Evolutionary conservation across 1,284 basidiomycete genomes (phyloP), one percentile per base, ranked within the genome.

Genomic region (Cutaneotrichosporon arboriforme): DNA sequence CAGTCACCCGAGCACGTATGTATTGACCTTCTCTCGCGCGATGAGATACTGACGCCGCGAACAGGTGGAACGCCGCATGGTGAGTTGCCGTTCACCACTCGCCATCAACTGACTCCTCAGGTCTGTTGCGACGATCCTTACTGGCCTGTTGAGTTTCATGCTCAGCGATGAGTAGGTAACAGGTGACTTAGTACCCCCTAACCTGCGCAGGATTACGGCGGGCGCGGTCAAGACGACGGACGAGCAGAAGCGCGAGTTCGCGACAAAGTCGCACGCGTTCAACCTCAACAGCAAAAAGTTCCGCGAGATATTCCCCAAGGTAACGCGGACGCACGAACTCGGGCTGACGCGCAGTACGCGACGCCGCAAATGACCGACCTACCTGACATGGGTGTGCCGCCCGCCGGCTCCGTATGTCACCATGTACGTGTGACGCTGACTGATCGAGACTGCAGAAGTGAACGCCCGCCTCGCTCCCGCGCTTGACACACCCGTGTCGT

Each of bases 71-170:
- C 51, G 74, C 74, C 8, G 73, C 73, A 8, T 76, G 66, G 66
- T 54, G 57, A 26, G 41, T 58, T 57, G 5, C n/a, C n/a, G n/a
- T n/a, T n/a, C n/a, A n/a, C 8, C 5, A 5, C 20, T 21, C 4
- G 8, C 9, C 20, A 20, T 1, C 3, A 43, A 33, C 26, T 52
- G n/a, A n/a, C n/a, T n/a, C n/a, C n/a, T n/a, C 54, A 60, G 70
- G 70, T 70, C 69, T 12, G 73, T 73, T 22, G 65, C 70, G 37
- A 68, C 61, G 63, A 93, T 90, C 75, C 81, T 96, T 60, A 94
- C 91, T n/a, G 92, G 92, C 31, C 80, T 97, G 20, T 78, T 96
- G 40, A 92, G 89, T 7, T 97, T 97, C 77, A 96, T 96, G 93
- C 81, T 93, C 50, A 86, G 88, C 2, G 90, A 97, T 65, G 92